phyloP scores from a whole-genome alignment of 345 rosid species.

The Ricinus communis region DNA sequence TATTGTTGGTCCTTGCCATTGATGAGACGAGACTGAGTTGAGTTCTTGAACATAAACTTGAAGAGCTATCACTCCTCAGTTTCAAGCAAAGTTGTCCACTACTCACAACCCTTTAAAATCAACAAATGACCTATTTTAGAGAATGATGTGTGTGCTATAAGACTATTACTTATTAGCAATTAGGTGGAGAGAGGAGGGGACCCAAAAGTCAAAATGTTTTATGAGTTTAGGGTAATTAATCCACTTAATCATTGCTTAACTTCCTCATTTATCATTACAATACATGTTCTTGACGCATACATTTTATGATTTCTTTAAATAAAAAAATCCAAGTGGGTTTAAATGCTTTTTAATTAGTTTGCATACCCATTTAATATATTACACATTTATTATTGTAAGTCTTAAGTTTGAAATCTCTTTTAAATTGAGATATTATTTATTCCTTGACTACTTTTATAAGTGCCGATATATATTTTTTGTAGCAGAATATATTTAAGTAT shows the following conservation, averaged over 20 bases:
- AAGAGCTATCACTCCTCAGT: background rate
- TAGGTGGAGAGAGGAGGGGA: slow-evolving; percentile 16
- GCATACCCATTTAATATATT: too few relatives aligned
- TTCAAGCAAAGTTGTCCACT: background rate
- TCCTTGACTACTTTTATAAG: too few relatives aligned
- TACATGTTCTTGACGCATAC: background rate
- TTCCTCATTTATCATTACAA: background rate
- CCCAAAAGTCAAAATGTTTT: background rate
- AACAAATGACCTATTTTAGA: slow-evolving; percentile 10
- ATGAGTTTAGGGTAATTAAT: background rate
- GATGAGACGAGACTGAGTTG: slow-evolving; percentile 7
- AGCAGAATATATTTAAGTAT: too few relatives aligned
- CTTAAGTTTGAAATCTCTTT: too few relatives aligned
- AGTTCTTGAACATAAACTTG: background rate
- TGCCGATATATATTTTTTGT: too few relatives aligned
- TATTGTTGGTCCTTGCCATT: background rate
- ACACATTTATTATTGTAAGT: too few relatives aligned
- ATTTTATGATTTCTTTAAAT: background rate
- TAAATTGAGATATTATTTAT: too few relatives aligned
- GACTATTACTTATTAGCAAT: background rate
- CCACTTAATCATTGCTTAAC: background rate
- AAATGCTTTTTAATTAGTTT: background rate
- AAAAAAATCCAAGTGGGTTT: slow-evolving; percentile 4
- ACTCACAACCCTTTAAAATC: background rate
- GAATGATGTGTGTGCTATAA: background rate